Conservation (phyloP, 768 basidiomycete genomes). For the Nidularia sp. region DNA sequence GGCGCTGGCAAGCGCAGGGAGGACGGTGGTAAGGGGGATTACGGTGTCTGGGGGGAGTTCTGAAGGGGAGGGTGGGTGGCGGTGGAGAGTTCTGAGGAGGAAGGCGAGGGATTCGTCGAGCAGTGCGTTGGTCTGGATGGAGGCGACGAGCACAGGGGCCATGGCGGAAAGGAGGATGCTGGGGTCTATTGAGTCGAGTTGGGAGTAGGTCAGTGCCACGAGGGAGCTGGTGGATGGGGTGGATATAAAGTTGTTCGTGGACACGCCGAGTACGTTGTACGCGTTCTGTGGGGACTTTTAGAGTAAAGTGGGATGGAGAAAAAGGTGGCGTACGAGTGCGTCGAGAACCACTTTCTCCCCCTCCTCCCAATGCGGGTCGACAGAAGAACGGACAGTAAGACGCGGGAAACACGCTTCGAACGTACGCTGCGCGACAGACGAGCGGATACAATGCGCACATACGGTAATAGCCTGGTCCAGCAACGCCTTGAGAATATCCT, state of each 20-base stretch:
- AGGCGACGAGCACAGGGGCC: conserved; percentile 39
- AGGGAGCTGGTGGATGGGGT: conserved; percentile 26
- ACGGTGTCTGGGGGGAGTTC: conserved; percentile 40
- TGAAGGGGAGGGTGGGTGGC: conserved; percentile 7
- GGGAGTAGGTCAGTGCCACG: conserved; percentile 31
- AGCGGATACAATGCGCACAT: conserved; percentile 34
- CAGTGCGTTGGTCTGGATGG: conserved; percentile 48
- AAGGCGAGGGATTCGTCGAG: conserved; percentile 62
- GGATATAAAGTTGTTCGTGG: conserved; percentile 6
- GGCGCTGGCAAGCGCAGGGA: conserved; percentile 55
- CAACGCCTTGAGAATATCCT: conserved; percentile 23
- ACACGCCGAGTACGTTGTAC: conserved; percentile 27
- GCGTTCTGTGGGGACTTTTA: conserved; percentile 22
- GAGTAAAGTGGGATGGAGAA: neutral
- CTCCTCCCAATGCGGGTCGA: conserved; percentile 29
- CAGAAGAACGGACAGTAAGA: conserved; percentile 27
- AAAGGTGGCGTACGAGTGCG: conserved; percentile 32
- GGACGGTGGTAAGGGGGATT: conserved; percentile 40
- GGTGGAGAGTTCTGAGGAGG: conserved; percentile 35
- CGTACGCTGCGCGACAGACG: conserved; percentile 40
- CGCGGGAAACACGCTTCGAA: conserved; percentile 44
- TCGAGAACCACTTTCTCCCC: conserved; percentile 31
- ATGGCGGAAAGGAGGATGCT: conserved; percentile 22
- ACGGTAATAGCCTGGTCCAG: conserved; percentile 29
- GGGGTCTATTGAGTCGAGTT: conserved; percentile 8